Evolutionary conservation across 108 stramenopile genomes (phyloP).

Genomic region (Fragilaria radians): DNA sequence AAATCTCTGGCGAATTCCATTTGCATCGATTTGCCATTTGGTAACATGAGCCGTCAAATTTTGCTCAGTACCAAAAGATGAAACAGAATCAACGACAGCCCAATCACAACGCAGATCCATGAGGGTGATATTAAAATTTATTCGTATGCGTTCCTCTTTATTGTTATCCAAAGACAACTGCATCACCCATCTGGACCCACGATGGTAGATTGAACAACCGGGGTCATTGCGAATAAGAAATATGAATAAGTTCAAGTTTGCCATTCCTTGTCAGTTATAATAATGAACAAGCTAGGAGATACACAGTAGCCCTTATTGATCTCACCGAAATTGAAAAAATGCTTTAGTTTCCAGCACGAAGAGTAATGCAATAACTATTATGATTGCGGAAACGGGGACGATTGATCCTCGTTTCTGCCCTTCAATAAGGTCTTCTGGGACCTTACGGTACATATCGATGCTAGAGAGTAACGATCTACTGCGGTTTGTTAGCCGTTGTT

Average conservation of each 20-base stretch:
- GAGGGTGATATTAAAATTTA: constrained; percentile 91
- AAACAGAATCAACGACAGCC: constrained; percentile 72
- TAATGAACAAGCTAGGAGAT: constrained; percentile 18
- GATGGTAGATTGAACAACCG: too few relatives aligned
- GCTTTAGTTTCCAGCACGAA: constrained; percentile 83
- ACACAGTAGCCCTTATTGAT: too few relatives aligned
- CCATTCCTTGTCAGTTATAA: too few relatives aligned
- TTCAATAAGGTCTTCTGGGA: constrained; percentile 72
- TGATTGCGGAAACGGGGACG: constrained; percentile 54
- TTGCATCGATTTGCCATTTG: constrained; percentile 88
- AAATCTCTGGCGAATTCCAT: constrained; percentile 73
- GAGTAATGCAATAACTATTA: constrained; percentile 50
- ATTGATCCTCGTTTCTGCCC: constrained; percentile 62
- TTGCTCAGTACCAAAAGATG: constrained; percentile 85
- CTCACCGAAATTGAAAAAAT: constrained; percentile 58
- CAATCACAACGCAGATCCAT: constrained; percentile 84
- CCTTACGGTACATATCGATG: constrained; percentile 84
- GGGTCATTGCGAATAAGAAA: too few relatives aligned
- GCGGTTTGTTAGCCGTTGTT: too few relatives aligned
- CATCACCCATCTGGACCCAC: constrained; percentile 17
- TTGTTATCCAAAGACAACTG: constrained; percentile 61
- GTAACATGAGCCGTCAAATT: constrained; percentile 92
- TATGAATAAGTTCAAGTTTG: constrained; percentile 2
- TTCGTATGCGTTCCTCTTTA: constrained; percentile 36
- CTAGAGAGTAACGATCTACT: too few relatives aligned